Evolutionary conservation across 768 basidiomycete genomes (phyloP).

Genomic region (Termitomyces sp.): DNA sequence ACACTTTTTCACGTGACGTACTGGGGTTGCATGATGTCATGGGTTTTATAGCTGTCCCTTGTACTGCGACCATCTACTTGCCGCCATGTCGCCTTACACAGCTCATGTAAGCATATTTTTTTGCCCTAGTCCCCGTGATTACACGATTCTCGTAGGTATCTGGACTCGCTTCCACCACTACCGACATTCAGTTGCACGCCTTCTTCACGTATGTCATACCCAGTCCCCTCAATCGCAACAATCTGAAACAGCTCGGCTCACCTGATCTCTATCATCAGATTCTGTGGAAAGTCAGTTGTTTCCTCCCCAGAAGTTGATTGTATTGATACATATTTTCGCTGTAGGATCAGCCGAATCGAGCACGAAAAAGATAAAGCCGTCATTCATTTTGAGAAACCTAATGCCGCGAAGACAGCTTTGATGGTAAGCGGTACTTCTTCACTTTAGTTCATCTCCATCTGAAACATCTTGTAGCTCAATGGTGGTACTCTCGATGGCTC

Average conservation of each 20-base stretch:
- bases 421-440: conserved; percentile 44
- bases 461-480: conserved; percentile 42
- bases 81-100: conserved; percentile 37
- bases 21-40: conserved; percentile 19
- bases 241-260: background rate
- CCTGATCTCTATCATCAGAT: conserved; percentile 35
- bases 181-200: conserved; percentile 62
- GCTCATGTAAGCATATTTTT: conserved; percentile 34
- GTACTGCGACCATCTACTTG: conserved; percentile 12
- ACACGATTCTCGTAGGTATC: conserved; percentile 51
- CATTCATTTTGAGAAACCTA: conserved; percentile 79
- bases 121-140: background rate
- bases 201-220: conserved; percentile 64
- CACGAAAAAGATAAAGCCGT: conserved; percentile 43
- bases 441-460: background rate
- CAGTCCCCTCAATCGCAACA: background rate
- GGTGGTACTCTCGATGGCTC: conserved; percentile 74
- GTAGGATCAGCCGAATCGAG: conserved; percentile 66
- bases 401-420: conserved; percentile 80
- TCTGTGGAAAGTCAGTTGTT: conserved; percentile 71
- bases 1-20: no score
- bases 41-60: background rate
- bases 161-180: conserved; percentile 61
- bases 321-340: background rate
- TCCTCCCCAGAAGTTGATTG: background rate